phyloP scores from a whole-genome alignment of 805 yeast genomes.

The Wickerhamomyces hampshirensis region DNA sequence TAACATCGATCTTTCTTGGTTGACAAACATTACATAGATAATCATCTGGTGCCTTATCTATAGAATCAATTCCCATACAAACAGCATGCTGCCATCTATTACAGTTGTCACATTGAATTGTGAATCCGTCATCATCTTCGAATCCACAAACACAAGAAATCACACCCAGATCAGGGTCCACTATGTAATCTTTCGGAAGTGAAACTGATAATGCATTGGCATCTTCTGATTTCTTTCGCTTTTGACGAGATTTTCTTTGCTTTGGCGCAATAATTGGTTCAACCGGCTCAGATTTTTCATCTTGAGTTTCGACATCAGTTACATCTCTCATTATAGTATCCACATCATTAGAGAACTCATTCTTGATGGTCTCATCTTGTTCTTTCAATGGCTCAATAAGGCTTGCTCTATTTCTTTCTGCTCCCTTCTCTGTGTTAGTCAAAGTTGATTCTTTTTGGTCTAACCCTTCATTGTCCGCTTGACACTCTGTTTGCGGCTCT shows the following conservation, averaged over 20 bases:
- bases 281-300: constrained; percentile 2
- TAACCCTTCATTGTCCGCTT: constrained; percentile 5
- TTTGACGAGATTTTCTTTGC: constrained; percentile 4
- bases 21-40: constrained; percentile 79
- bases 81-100: constrained; percentile 92
- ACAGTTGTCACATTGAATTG: constrained; percentile 91
- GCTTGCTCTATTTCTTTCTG: constrained; percentile 3
- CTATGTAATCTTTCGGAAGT: constrained; percentile 42
- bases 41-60: constrained; percentile 75
- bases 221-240: constrained; percentile 9
- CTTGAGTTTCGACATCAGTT: constrained; percentile 15
- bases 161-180: constrained; percentile 76
- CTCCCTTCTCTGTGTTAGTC: constrained; percentile 7
- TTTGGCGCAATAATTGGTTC: constrained; percentile 5
- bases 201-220: neutral
- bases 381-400: constrained; percentile 2
- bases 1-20: constrained; percentile 41
- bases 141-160: constrained; percentile 88
- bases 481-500: constrained; percentile 1
- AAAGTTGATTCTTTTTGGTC: neutral
- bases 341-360: constrained; percentile 8
- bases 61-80: constrained; percentile 76
- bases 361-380: constrained; percentile 5
- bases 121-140: constrained; percentile 88
- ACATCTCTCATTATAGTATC: constrained; percentile 5